Conservation (phyloP, 1,284 basidiomycete genomes). For the Sphagnurus paluster region DNA sequence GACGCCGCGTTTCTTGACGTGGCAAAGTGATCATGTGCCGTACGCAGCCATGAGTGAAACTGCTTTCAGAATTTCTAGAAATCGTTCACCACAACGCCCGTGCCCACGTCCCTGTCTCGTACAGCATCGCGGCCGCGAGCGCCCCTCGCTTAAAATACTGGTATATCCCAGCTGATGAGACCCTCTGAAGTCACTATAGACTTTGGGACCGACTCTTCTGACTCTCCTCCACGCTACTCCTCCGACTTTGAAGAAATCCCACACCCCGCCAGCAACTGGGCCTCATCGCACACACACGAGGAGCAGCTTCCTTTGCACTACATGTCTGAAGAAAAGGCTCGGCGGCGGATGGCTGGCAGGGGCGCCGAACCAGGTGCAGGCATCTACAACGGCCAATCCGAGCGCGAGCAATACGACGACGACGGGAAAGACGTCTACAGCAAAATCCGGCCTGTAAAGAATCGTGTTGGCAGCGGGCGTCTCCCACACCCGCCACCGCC, state of each 20-base stretch:
- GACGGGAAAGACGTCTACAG: constrained; percentile 75
- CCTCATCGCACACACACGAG: constrained; percentile 42
- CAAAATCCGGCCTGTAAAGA: constrained; percentile 53
- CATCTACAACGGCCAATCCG: constrained; percentile 31
- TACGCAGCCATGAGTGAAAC: constrained; percentile 11
- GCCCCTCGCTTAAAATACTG: constrained; percentile 8
- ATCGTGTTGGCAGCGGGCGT: constrained; percentile 59
- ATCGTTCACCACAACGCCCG: too few species aligned
- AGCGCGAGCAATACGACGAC: constrained; percentile 51
- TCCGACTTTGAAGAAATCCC: constrained; percentile 72
- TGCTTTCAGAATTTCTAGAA: too few species aligned
- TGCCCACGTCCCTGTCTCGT: not conserved
- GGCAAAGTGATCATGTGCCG: constrained; percentile 26
- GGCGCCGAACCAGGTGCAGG: constrained; percentile 41
- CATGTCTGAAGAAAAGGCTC: constrained; percentile 69
- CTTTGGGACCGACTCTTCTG: constrained; percentile 57
- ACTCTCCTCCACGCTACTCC: constrained; percentile 43
- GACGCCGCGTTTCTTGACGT: constrained; percentile 19
- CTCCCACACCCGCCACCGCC: constrained; percentile 58
- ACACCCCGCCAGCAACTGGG: constrained; percentile 48
- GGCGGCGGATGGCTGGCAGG: constrained; percentile 56
- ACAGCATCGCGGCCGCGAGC: constrained; percentile 10
- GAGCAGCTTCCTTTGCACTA: constrained; percentile 69
- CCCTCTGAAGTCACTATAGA: constrained; percentile 68
- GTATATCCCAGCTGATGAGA: constrained; percentile 48